Percentiles rank a stretch among this genome's conserved stretches.
Conservation (phyloP, 2,329 filamentous ascomycete genomes). For the Westerdykella aurantiaca region DNA sequence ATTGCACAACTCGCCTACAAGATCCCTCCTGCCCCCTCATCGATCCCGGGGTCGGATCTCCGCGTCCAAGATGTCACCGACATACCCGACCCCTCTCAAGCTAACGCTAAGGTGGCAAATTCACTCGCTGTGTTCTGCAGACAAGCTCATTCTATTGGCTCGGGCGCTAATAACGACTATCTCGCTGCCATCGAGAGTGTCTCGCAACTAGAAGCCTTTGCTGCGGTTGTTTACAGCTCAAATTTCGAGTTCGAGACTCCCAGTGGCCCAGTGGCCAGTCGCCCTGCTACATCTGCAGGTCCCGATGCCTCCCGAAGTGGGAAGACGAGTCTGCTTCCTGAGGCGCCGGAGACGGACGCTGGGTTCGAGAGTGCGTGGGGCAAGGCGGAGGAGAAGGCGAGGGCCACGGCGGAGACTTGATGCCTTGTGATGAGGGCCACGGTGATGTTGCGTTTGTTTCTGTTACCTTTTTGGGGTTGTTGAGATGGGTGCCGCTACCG, state of each 20-base stretch:
- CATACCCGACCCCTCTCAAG: conserved; percentile 38
- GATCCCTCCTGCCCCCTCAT: conserved; percentile 42
- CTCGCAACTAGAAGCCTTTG: conserved; percentile 72
- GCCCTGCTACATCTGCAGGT: conserved; percentile 10
- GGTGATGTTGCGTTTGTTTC: neutral
- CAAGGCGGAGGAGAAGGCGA: conserved; percentile 49
- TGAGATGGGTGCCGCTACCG: too few species aligned
- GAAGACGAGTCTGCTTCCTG: conserved; percentile 32
- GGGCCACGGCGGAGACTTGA: neutral
- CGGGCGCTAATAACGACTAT: conserved; percentile 49
- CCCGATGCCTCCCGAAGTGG: conserved; percentile 9
- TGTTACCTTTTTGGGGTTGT: too few species aligned
- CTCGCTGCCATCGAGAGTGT: conserved; percentile 67
- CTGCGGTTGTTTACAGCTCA: conserved; percentile 79
- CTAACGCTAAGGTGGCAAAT: conserved; percentile 73
- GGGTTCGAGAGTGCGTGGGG: conserved; percentile 66
- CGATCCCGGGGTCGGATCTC: conserved; percentile 17
- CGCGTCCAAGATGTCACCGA: conserved; percentile 42
- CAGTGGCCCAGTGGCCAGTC: conserved; percentile 1
- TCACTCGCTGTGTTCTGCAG: conserved; percentile 83
- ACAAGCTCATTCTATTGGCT: conserved; percentile 84
- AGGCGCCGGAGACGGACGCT: conserved; percentile 49
- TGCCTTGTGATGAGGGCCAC: neutral
- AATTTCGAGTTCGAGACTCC: conserved; percentile 59
- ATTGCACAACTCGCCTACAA: conserved; percentile 76